phyloP scores from a whole-genome alignment of 1,284 basidiomycete species.

The Ceratobasidium sp. region DNA sequence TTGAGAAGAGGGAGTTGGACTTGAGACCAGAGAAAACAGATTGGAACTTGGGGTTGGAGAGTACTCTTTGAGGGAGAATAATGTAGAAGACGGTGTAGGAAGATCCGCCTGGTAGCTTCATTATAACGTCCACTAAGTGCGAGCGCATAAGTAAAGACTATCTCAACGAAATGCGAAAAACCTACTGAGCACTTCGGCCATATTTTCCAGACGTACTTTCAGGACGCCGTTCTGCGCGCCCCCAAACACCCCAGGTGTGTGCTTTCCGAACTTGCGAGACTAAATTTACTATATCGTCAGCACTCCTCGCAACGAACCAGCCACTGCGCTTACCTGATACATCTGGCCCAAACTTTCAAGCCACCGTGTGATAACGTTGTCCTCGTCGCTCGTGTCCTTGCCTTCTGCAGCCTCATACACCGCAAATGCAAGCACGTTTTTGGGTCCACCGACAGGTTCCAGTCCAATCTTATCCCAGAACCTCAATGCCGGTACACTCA shows the following conservation, averaged over 20 bases:
- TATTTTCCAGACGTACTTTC: slow-evolving; percentile 68
- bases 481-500: slow-evolving; percentile 71
- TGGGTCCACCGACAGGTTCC: slow-evolving; percentile 72
- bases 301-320: slow-evolving; percentile 4
- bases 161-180: not conserved
- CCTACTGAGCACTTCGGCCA: slow-evolving; percentile 72
- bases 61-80: slow-evolving; percentile 65
- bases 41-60: slow-evolving; percentile 52
- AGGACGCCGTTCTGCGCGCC: slow-evolving; percentile 66
- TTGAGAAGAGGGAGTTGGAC: not conserved
- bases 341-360: slow-evolving; percentile 61
- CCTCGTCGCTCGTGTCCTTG: slow-evolving; percentile 54
- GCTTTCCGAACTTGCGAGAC: slow-evolving; percentile 69
- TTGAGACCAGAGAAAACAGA: slow-evolving; percentile 10
- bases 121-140: too few species aligned
- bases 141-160: not conserved
- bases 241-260: slow-evolving; percentile 62
- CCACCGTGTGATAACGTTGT: slow-evolving; percentile 66
- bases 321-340: slow-evolving; percentile 65
- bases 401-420: slow-evolving; percentile 69
- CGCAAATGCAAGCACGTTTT: slow-evolving; percentile 73
- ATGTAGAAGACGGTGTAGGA: slow-evolving; percentile 71
- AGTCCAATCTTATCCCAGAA: slow-evolving; percentile 87
- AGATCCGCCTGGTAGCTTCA: too few species aligned
- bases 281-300: slow-evolving; percentile 49